Conservation (phyloP, 163 green algal species). For the Scenedesmus sp. region DNA sequence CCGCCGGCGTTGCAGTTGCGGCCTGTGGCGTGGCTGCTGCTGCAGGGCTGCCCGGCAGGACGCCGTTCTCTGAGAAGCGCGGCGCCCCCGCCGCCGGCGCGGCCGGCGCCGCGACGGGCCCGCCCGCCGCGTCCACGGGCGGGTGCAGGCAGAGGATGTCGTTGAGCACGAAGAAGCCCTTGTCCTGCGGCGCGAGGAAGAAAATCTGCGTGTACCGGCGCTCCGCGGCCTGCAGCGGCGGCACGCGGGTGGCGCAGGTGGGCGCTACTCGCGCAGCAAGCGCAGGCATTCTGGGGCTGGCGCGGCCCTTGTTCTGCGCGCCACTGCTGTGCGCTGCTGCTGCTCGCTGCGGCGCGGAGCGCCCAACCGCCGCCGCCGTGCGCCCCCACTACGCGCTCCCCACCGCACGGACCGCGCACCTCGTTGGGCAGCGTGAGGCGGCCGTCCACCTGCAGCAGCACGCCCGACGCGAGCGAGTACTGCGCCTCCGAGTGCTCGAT, state of each 20-base stretch:
- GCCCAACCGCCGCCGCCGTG: constrained; percentile 33
- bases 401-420: no score
- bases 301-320: no score
- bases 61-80: background rate
- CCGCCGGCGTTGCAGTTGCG: constrained; percentile 1
- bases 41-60: background rate
- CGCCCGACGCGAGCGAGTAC: constrained; percentile 51
- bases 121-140: constrained; percentile 6
- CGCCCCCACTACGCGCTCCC: no score
- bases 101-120: no score
- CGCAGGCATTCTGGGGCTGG: background rate
- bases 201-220: constrained; percentile 60
- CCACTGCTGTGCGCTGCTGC: background rate
- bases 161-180: constrained; percentile 65
- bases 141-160: constrained; percentile 61
- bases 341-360: constrained; percentile 38
- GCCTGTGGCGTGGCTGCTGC: constrained; percentile 2
- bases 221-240: constrained; percentile 45
- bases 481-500: constrained; percentile 52
- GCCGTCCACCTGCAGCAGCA: constrained; percentile 56
- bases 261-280: background rate
- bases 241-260: background rate
- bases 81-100: constrained; percentile 15
- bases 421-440: constrained; percentile 37
- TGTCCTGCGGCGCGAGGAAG: constrained; percentile 64